These are phyloP conservation scores for Fusarium chlamydosporum DNA, from an alignment of 2,329 filamentous ascomycete genomes.

Conservation along the genomic window DNA sequence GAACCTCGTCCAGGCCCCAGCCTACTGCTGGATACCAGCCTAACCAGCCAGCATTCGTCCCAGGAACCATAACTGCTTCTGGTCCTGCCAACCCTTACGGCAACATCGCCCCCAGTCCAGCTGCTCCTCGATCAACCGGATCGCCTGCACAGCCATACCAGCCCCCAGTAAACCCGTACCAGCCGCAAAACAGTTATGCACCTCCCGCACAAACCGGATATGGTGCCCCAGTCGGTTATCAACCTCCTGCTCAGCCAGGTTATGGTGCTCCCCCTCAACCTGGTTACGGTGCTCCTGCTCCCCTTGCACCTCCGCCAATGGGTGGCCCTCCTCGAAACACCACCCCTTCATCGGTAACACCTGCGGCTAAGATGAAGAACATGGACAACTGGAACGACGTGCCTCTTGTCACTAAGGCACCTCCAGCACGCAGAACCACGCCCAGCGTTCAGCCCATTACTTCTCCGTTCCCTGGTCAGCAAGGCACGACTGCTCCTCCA, in stretches of 20 bases:
- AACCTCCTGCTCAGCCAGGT: slow-evolving; percentile 62
- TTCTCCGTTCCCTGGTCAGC: slow-evolving; percentile 81
- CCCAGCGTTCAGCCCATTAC: slow-evolving; percentile 77
- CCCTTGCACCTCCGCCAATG: slow-evolving; percentile 55
- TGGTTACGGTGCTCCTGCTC: slow-evolving; percentile 58
- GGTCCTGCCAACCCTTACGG: slow-evolving; percentile 57
- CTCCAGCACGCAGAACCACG: slow-evolving; percentile 78
- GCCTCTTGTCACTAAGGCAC: slow-evolving; percentile 82
- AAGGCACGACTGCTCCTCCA: slow-evolving; percentile 68
- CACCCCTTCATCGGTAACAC: slow-evolving; percentile 73
- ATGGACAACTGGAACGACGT: slow-evolving; percentile 95
- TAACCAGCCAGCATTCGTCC: slow-evolving; percentile 55
- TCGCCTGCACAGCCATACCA: slow-evolving; percentile 55
- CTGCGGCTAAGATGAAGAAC: slow-evolving; percentile 78
- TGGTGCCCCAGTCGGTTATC: slow-evolving; percentile 61
- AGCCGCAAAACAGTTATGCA: slow-evolving; percentile 49
- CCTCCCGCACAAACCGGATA: slow-evolving; percentile 57
- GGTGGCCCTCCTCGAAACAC: slow-evolving; percentile 68
- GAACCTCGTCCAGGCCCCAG: slow-evolving; percentile 60
- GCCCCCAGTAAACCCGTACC: slow-evolving; percentile 57
- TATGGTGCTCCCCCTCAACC: slow-evolving; percentile 56
- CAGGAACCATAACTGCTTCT: slow-evolving; percentile 43
- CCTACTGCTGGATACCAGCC: slow-evolving; percentile 64
- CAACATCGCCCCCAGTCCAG: slow-evolving; percentile 57
- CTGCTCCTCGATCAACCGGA: slow-evolving; percentile 41